Evolutionary conservation across 257 asterid genomes (phyloP).

Genomic region (Coffea eugenioides): DNA sequence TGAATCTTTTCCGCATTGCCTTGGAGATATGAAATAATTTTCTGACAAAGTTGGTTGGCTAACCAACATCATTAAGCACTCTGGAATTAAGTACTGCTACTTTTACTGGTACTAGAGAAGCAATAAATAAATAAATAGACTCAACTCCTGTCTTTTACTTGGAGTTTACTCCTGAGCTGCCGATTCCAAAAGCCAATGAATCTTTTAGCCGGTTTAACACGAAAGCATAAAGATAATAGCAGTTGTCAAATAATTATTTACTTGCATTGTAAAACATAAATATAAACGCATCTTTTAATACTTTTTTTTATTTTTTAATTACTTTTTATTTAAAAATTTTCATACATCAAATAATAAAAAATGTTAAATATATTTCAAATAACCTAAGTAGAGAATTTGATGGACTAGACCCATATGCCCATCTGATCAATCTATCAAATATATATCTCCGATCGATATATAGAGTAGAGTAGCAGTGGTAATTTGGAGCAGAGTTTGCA

Average conservation of each 20-base stretch:
- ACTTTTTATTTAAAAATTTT: too few relatives aligned
- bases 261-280: too few relatives aligned
- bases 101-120: not conserved
- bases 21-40: too few relatives aligned
- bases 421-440: too few relatives aligned
- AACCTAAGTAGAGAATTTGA: not conserved
- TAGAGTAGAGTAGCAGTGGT: too few relatives aligned
- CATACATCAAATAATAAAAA: not conserved
- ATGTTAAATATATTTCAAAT: too few relatives aligned
- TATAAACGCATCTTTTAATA: too few relatives aligned
- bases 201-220: conserved; percentile 14
- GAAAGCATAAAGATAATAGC: not conserved
- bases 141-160: too few relatives aligned
- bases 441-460: too few relatives aligned
- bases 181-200: not conserved
- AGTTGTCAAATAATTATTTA: not conserved
- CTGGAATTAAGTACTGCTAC: not conserved
- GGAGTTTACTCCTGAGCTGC: not conserved
- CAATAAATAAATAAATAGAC: too few relatives aligned
- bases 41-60: not conserved
- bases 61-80: not conserved
- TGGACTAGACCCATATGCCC: conserved; percentile 5
- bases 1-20: too few relatives aligned
- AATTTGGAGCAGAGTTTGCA: not conserved
- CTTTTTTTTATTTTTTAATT: not conserved